Evolutionary conservation across 305 asterid genomes (phyloP), one percentile per base, ranked within the genome.

Genomic region (Fraxinus paxiana): DNA sequence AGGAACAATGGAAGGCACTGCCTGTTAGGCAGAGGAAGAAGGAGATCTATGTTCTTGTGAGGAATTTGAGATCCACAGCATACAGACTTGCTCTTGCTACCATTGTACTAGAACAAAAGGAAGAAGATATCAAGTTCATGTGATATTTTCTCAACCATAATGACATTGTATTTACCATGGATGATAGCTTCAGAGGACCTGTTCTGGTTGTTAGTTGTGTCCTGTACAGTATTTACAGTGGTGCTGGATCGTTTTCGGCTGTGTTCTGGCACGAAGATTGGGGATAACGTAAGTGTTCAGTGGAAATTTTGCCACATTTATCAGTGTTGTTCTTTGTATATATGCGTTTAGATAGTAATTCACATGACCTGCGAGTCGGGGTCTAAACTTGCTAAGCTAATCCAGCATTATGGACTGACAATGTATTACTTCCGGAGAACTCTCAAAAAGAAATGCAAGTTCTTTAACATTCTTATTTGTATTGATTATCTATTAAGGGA

Each of bases 21-120:
- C 81, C 89, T 17, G 83, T 37, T 37, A 85, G 81, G 80, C 88
- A 83, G 88, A 88, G 97, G 84, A 90, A 84, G 87, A 88, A 89
- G 88, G 94, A 91, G 85, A 91, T 92, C 18, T 95, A 89, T 83
- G 97, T 95, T 43, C 86, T 92, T 78, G 98, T 91, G 37, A 89
- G 98, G 86, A 95, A 95, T 87, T 83, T 91, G 88, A 91, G 95
- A 85, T 93, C 98, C 61, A 93, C 97, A 4, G 89, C 94, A 15
- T 95, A 92, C 80, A 87, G 95, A 85, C 97, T 94, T 86, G 98
- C 95, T 80, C 91, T 87, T 78, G 97, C 98, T 5, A 88, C 93
- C 84, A 85, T 94, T 82, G 90, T 90, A 77, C 89, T 96, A 5
- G 99, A 96, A 86, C 90, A 88, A 35, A 87, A 88, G 76, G 93